Evolutionary conservation across 306 rosid genomes (phyloP), one percentile per base, ranked within the genome.

Genomic region (Quercus robur): DNA sequence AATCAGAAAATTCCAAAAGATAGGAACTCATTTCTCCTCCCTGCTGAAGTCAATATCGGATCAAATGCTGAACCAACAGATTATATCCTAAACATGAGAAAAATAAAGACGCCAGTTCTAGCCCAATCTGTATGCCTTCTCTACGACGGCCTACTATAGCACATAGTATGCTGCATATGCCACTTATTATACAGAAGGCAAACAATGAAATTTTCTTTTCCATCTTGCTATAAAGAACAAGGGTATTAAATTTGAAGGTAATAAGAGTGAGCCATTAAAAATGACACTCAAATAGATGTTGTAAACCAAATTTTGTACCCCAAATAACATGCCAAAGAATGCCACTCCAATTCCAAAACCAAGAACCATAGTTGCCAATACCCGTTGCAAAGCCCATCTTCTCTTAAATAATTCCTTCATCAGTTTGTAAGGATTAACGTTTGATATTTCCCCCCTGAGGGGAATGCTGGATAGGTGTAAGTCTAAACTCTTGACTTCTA

Each of bases 241-340:
- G 9, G 80, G 77, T 7, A 61, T 62, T 0, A 69, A 46, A 21
- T 58, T 84, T 70, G 90, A 56, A 4, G 80, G 88, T 71, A 85
- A 56, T 61, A 84, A 86, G 73, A 80, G 66, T 9, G 73, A 76
- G 3, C 84, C 90, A 76, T 75, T 82, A 15, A 87, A 70, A 8
- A 77, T 44, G 2, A 69, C 88, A 8, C 77, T 81, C 0, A 84
- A 21, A 49, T 87, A 87, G 23, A 82, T 81, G 26, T 87, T 77
- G 69, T 81, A 84, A 0, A 83, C 86, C 20, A 87, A 74, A 28
- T 80, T 84, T 10, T 84, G 86, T 10, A 87, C 81, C 0, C 82
- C 86, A 4, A 84, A 19, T 55, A 88, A 84, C 88, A 82, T 84
- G 11, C 88, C 90, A 15, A 68, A 82, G 46, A 81, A 87, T 54